Base-by-base conservation (phyloP, 768 basidiomycete genomes). In the Myochromella boudieri region DNA sequence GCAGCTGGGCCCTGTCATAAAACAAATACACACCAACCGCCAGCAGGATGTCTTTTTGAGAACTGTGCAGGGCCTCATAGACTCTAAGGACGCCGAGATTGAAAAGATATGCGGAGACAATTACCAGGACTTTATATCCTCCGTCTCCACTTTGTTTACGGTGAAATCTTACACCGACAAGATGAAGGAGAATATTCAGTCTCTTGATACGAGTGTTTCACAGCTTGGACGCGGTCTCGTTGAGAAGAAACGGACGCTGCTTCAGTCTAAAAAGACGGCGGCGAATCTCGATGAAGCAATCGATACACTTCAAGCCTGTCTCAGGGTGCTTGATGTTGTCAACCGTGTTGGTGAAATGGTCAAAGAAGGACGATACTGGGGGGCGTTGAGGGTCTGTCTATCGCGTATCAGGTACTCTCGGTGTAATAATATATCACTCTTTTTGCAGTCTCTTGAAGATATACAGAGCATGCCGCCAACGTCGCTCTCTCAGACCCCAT, bases 51-150 rank as follows among this genome's bases (percentile, higher is more conserved):
- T 82, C 9, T 98, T 92, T 68, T 78, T 98, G 45, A 81, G 87
- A 42, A 89, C 85, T 34, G 72, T 97, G 33, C 86, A 90, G 59
- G 76, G 72, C n/a, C 87, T 97, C 59, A 87, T 97, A 49, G 85
- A 92, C 60, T 84, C 93, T 54, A 97, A 97, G 70, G 97, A 99
- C 64, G 77, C 80, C 51, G 95, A 98, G 67, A 99, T 99, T 65
- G 92, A 98, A 70, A 83, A 81, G 49, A 94, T 97, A 65, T 98
- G 97, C 69, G 81, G 85, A 47, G 89, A 93, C 56, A 98, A 98
- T 66, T 97, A 98, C 60, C 92, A 95, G 68, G 95, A 98, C 68
- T 99, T 99, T 58, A 94, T 97, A 26, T 85, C 87, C 22, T 97
- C 95, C 15, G 94, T 97, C 12, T 92, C 93, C n/a, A 97, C 94